phyloP scores from a whole-genome alignment of 495 filamentous ascomycete species.

The Neurospora sp. region DNA sequence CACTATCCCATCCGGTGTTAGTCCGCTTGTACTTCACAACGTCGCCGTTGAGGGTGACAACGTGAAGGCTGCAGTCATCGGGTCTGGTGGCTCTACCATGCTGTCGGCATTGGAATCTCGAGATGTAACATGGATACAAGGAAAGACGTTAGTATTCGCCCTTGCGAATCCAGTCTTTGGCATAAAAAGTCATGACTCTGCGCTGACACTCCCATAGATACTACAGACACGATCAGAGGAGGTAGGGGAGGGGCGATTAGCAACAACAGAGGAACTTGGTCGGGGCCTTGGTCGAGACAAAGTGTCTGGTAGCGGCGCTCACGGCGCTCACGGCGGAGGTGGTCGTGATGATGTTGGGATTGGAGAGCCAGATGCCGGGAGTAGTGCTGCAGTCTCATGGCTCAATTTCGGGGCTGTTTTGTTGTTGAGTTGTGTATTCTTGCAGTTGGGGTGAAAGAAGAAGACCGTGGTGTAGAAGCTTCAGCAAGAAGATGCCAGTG shows the following conservation, averaged over 20 bases:
- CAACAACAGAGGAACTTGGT: not conserved
- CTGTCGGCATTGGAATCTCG: not conserved
- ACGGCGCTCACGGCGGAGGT: not conserved
- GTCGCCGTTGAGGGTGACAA: slow-evolving; percentile 17
- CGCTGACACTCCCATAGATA: not conserved
- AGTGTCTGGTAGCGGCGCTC: not conserved
- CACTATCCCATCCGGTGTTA: slow-evolving; percentile 26
- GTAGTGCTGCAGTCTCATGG: not conserved
- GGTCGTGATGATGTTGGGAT: not conserved
- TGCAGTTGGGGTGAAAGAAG: not conserved
- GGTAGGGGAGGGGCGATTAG: slow-evolving; percentile 35
- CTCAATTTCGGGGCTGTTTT: not conserved
- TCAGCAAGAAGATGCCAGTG: not conserved
- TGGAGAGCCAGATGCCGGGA: not conserved
- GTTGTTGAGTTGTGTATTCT: not conserved
- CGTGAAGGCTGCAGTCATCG: not conserved
- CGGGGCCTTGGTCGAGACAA: not conserved
- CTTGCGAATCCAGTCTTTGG: not conserved
- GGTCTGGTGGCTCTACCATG: not conserved
- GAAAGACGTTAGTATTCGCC: not conserved
- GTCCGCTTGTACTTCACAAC: slow-evolving; percentile 48
- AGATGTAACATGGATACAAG: not conserved
- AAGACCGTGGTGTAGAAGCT: not conserved
- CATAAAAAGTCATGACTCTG: not conserved
- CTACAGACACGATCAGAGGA: slow-evolving; percentile 23